Evolutionary conservation across 257 asterid genomes (phyloP).

Genomic region (Galeopsis tetrahit): DNA sequence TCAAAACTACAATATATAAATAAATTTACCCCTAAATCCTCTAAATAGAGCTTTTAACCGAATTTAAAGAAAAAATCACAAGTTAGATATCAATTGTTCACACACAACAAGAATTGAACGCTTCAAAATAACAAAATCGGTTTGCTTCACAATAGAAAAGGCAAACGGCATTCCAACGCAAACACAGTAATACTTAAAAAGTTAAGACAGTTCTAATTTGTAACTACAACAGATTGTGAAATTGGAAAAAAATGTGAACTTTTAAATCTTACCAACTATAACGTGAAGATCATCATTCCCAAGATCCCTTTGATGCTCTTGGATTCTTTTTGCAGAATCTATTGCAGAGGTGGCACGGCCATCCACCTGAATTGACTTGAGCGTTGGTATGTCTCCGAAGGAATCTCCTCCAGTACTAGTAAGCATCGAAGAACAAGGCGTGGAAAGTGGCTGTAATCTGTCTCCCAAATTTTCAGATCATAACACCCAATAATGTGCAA

Average conservation of each 20-base stretch:
- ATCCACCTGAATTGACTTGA: neutral
- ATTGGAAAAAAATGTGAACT: neutral
- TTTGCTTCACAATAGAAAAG: neutral
- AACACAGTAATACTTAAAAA: slow-evolving; percentile 8
- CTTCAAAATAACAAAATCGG: slow-evolving; percentile 4
- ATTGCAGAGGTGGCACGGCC: neutral
- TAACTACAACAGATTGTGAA: neutral
- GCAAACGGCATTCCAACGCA: neutral
- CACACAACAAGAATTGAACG: too few species aligned
- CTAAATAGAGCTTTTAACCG: too few species aligned
- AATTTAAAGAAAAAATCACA: too few species aligned
- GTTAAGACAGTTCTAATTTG: slow-evolving; percentile 15
- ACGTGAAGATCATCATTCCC: neutral
- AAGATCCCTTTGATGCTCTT: neutral
- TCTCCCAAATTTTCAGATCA: neutral
- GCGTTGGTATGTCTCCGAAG: slow-evolving; percentile 10
- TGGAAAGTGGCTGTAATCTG: neutral
- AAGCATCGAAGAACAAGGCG: neutral
- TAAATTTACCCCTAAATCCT: too few species aligned
- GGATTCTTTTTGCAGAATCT: neutral
- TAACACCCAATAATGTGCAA: neutral
- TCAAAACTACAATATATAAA: too few species aligned
- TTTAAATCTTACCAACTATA: neutral
- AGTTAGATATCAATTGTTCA: too few species aligned
- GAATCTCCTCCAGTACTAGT: neutral